Base-by-base conservation (phyloP, 768 basidiomycete genomes). In the Hericium erinaceus region DNA sequence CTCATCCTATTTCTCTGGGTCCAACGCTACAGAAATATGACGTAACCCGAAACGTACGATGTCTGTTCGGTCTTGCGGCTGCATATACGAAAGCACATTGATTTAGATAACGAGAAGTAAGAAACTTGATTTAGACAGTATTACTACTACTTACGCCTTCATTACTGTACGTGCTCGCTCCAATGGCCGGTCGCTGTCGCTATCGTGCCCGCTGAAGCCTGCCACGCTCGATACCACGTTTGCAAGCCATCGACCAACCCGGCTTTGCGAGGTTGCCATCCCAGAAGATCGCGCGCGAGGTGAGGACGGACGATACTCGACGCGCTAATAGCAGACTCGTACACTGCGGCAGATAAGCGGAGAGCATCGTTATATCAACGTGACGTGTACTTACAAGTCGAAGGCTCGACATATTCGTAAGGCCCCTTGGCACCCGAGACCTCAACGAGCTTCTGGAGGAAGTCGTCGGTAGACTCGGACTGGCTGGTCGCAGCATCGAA, bases 171-270 rank as follows among this genome's bases (percentile, higher is more conserved):
- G 18, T 46, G 44, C n/a, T 46, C 44, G 15, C 44, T 46, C 44
- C 44, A 46, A 15, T 46, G 44, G 2, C 44, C 44, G 1, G 44
- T 15, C 20, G 44, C 13, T 4, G n/a, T 20, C 1, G n/a, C 10
- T 20, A 2, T 22, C 22, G 22, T 22, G 22, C n/a, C 20, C n/a
- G 12, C 44, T 10, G 44, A 46, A 22, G 49, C 49, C 28, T 51
- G 22, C 67, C 68, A 76, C 0, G 74, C 63, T n/a, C 65, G 63
- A 50, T 74, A 77, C 60, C 78, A 79, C 10, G 69, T 65, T 18
- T 73, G 69, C 37, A 80, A 61, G 3, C 76, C 74, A 58, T 80
- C 77, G 3, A 75, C 66, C 13, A 79, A 53, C 2, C 75, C 70
- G 39, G 69, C 62, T 63, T 76, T 78, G 55, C 66, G 69, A 1